phyloP scores from a whole-genome alignment of 805 yeast genomes.

The Starmerella cellae region DNA sequence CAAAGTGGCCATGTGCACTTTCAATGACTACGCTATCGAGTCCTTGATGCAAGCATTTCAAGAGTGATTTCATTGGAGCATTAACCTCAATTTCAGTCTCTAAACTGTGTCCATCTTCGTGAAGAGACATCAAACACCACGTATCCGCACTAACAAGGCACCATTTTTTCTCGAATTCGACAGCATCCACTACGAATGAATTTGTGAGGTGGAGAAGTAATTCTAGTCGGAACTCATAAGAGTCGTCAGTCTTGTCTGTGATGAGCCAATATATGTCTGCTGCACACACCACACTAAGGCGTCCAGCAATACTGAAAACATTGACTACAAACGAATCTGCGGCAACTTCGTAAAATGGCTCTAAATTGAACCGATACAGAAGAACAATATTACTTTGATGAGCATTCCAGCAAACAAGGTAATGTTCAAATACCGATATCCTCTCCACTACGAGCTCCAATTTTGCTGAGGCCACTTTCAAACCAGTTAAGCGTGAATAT shows the following conservation, averaged over 20 bases:
- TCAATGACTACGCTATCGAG: constrained; percentile 3
- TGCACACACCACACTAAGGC: constrained; percentile 5
- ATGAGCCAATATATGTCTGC: constrained; percentile 3
- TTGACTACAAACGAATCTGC: constrained; percentile 5
- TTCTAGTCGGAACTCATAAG: not conserved
- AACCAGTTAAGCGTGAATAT: constrained; percentile 6
- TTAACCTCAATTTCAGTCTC: constrained; percentile 9
- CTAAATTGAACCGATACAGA: constrained; percentile 11
- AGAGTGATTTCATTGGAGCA: constrained; percentile 5
- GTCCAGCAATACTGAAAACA: constrained; percentile 1
- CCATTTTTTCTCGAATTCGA: not conserved
- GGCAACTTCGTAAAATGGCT: not conserved
- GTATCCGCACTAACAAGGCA: not conserved
- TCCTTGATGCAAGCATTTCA: not conserved
- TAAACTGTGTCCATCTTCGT: not conserved
- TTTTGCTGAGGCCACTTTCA: not conserved
- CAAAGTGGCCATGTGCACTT: not conserved
- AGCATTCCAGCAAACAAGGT: constrained; percentile 7
- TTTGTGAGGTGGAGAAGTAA: not conserved
- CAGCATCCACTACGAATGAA: not conserved
- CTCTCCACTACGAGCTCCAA: constrained; percentile 1
- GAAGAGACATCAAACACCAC: constrained; percentile 6
- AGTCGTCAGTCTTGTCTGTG: not conserved
- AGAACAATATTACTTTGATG: not conserved
- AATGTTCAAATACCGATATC: constrained; percentile 11